Evolutionary conservation across 176 grass and related monocot genomes (phyloP), one percentile per base, ranked within the genome.

Genomic region (Rhipidocladum racemiflorum): DNA sequence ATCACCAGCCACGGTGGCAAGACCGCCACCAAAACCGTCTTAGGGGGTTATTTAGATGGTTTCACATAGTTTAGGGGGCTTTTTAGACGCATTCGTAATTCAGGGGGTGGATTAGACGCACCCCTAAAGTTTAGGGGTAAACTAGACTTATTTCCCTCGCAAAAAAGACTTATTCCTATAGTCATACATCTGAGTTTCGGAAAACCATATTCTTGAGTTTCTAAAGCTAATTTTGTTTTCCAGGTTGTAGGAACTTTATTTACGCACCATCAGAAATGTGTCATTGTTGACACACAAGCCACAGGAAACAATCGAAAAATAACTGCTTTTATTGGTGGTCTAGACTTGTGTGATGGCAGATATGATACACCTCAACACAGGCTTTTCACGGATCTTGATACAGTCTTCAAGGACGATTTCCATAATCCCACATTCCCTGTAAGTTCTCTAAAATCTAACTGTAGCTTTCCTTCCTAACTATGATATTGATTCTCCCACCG

Each of bases 171-270:
- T 30, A 30, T 30, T 30, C 30, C 30, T 30, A 30, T 30, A 30
- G 30, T 2, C 39, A 40, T 40, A 40, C 39, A 40, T 40, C 7
- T 40, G 30, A 65, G 18, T 49, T 35, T 5, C 11, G 9, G 40
- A 43, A 43, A 43, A 14, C 28, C 8, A 34, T 30, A 27, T 14
- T 18, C n/a, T 36, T 1, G 7, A n/a, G 9, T 20, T 46, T 65
- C 25, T 67, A 21, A 68, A 6, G 18, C 6, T 27, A 50, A 13
- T 61, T 74, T 16, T 68, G 29, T 66, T 83, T 67, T 77, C 34
- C 75, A 97, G 95, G 95, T 97, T 42, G 92, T 97, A n/a, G 90
- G 95, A 46, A 97, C 90, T 86, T 85, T 97, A 39, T 97, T 94
- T 72, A 97, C 90, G 24, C 92, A 97, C 56, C 95, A 97, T 84